Base-by-base conservation (phyloP, 139 green algal genomes). In the Picochlorum sp. region DNA sequence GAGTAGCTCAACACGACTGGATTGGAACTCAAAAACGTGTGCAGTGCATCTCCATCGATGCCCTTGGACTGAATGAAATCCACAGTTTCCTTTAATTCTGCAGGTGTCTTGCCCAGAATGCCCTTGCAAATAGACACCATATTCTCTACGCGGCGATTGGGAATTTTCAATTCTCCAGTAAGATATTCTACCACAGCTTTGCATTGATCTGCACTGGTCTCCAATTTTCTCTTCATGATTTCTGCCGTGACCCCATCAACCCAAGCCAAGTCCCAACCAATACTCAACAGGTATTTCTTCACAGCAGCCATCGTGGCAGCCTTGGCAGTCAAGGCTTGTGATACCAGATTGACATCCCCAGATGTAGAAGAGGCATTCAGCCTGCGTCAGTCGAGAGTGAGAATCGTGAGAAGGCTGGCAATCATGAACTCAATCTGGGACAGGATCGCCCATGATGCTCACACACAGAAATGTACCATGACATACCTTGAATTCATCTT, bases 1-100 rank as follows among this genome's bases (percentile, higher is more conserved):
- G 31, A 16, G 49, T 77, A 77, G 23, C 59, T 73, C 57, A 77
- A 63, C 56, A 77, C 52, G 14, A 34, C 34, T 26, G 70, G 70
- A 58, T 77, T 62, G 23, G 23, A 26, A 49, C 60, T 57, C 1
- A 77, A 67, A 37, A 77, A 58, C 4, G 50, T 34, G 2, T 14
- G 13, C n/a, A 34, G 15, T 3, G 30, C 23, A 15, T 59, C 21
- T 28, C 57, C 63, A 51, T 38, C 63, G 38, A 67, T 51, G 11
- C 63, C 70, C 41, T 68, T 54, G 23, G 34, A 38, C 45, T 67
- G 45, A 34, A 50, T 38, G 6, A 56, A 76, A 14, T 60, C 52
- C 14, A 72, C 70, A 38, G 71, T 63, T 4, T 63, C 45, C 26
- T 57, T 50, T 37, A 76, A 44, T 4, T 57, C 47, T 4, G 34